Base-by-base conservation (phyloP, 805 yeast genomes). In the Hanseniaspora taiwanica region DNA sequence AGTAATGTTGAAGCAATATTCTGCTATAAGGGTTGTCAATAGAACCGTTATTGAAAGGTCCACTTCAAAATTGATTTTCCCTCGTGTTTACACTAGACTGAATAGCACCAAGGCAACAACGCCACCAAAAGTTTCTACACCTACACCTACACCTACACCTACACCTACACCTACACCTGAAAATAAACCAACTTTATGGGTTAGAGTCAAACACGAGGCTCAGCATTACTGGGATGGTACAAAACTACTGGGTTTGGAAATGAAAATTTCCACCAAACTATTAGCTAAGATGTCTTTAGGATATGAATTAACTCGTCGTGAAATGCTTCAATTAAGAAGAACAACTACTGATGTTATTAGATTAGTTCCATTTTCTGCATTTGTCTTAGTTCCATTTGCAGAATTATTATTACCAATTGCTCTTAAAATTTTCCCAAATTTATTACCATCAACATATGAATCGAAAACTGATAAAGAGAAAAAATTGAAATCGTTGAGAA, bases 161-260 rank as follows among this genome's bases (percentile, higher is more conserved):
- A 20, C 29, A 7, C 8, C 21, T 3, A 23, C 39, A 16, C 21
- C 17, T 18, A 10, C n/a, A 17, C 16, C 35, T 17, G 27, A 21
- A 3, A 36, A 43, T 20, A 80, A 81, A 52, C 60, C 63, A 32
- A 63, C 85, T 1, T 35, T 83, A n/a, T 79, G 87, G 94, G 79
- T 77, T 35, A 79, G 76, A 56, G 77, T 89, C 43, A 89, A 86
- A 57, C 89, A 83, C 53, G 96, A 82, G 59, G 84, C 81, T 4
- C 73, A 74, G 38, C 98, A 89, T 60, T 87, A 86, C 60, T 84
- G 96, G 95, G 82, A 78, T 54, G 98, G 98, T 40, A 87, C 98
- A 17, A 89, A 87, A 62, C 72, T 91, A 42, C 66, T 89, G 36
- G 97, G 97, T 2, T 74, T 83, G 52, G 98, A 91, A 62, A 71